phyloP scores from a whole-genome alignment of 2,329 filamentous ascomycete species.

The Monosporascus sp. region DNA sequence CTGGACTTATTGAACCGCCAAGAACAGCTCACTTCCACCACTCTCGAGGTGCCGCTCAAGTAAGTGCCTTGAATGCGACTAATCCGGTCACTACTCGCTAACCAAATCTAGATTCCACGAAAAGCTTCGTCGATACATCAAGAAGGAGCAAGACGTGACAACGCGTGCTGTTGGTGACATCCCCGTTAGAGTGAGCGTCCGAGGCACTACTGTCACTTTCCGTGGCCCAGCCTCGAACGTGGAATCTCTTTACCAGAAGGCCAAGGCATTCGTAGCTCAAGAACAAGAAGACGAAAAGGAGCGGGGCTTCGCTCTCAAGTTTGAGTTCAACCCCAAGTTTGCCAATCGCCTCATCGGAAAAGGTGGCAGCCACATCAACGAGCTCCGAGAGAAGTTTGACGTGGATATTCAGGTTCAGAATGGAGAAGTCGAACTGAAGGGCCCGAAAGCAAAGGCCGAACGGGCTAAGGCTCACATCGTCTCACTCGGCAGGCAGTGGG shows the following conservation, averaged over 20 bases:
- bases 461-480: slow-evolving; percentile 77
- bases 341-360: slow-evolving; percentile 78
- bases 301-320: slow-evolving; percentile 76
- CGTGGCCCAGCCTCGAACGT: slow-evolving; percentile 72
- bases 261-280: slow-evolving; percentile 74
- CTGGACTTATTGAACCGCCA: slow-evolving; percentile 53
- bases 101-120: slow-evolving; percentile 49
- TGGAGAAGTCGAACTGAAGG: slow-evolving; percentile 92
- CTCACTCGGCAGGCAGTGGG: slow-evolving; percentile 71
- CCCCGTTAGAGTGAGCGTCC: slow-evolving; percentile 52
- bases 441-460: slow-evolving; percentile 90
- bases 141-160: slow-evolving; percentile 52
- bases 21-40: slow-evolving; percentile 43
- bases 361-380: slow-evolving; percentile 60
- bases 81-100: slow-evolving; percentile 13
- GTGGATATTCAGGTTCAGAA: slow-evolving; percentile 84
- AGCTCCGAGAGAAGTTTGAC: slow-evolving; percentile 61
- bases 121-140: slow-evolving; percentile 57
- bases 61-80: slow-evolving; percentile 22
- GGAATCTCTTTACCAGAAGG: slow-evolving; percentile 64
- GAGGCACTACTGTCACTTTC: slow-evolving; percentile 60
- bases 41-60: slow-evolving; percentile 56
- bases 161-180: slow-evolving; percentile 51
- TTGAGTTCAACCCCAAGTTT: slow-evolving; percentile 92
- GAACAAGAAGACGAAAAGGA: slow-evolving; percentile 92